Evolutionary conservation across 2,329 filamentous ascomycete species (phyloP).

Genomic region (Botrytis sinoallii): DNA sequence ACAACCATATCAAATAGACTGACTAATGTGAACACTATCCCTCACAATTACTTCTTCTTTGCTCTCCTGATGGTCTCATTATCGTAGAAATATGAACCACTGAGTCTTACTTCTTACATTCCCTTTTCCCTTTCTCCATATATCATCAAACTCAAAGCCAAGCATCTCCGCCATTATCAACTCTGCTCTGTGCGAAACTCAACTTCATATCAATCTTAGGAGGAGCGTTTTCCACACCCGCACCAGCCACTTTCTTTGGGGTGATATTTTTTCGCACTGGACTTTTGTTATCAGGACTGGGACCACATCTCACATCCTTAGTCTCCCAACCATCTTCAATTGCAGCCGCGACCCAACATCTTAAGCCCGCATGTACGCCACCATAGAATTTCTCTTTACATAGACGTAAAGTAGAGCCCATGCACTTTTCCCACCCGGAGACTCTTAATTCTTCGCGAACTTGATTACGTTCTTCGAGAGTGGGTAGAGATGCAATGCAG

Average conservation of each 20-base stretch:
- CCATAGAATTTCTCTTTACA: slow-evolving; percentile 99
- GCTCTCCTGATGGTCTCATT: too few relatives aligned
- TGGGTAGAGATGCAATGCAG: slow-evolving; percentile 76
- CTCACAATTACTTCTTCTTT: not conserved
- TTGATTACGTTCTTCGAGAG: slow-evolving; percentile 65
- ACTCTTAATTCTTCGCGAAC: slow-evolving; percentile 75
- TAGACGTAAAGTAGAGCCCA: slow-evolving; percentile 78
- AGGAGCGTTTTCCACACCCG: slow-evolving; percentile 21
- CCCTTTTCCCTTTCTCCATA: not conserved
- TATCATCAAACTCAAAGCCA: slow-evolving; percentile 26
- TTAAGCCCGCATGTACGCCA: slow-evolving; percentile 81
- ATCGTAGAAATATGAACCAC: slow-evolving; percentile 1
- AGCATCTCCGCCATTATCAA: slow-evolving; percentile 23
- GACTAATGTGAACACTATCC: not conserved
- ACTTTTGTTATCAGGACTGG: slow-evolving; percentile 43
- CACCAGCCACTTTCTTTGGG: slow-evolving; percentile 25
- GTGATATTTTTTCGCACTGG: slow-evolving; percentile 43
- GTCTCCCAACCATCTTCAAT: slow-evolving; percentile 86
- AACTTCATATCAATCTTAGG: slow-evolving; percentile 37
- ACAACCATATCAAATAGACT: slow-evolving; percentile 8
- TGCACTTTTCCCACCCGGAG: slow-evolving; percentile 86
- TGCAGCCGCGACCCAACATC: slow-evolving; percentile 87
- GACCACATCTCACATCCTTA: slow-evolving; percentile 73
- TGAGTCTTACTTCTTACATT: not conserved
- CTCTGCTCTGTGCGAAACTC: slow-evolving; percentile 29